Evolutionary conservation across 169 alveolate species (phyloP).

Genomic region (Cyclospora cayetanensis): DNA sequence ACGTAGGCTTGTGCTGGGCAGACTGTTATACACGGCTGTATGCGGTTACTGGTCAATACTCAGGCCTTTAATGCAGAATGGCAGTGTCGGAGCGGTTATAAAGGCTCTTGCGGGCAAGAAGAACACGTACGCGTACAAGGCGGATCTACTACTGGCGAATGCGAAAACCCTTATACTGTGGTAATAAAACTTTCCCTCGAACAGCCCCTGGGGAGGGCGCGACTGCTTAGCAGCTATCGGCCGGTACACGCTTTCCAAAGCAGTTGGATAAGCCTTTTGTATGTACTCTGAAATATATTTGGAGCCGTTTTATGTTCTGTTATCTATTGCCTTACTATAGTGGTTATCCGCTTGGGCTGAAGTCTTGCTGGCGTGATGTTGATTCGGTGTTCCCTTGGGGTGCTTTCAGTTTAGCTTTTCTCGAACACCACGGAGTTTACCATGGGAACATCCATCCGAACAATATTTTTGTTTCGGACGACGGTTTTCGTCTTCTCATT

Average conservation of each 20-base stretch:
- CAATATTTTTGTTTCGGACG: conserved; percentile 72
- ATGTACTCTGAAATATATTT: no score
- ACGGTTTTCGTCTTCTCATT: conserved; percentile 69
- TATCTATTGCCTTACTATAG: no score
- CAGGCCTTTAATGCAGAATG: conserved; percentile 73
- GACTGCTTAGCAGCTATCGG: no score
- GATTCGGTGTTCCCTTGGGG: not conserved
- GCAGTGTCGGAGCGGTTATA: conserved; percentile 67
- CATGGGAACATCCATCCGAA: conserved; percentile 71
- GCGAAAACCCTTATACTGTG: conserved; percentile 59
- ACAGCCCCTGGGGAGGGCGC: no score
- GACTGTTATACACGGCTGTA: no score
- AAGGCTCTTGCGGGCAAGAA: conserved; percentile 66
- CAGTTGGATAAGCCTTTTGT: no score
- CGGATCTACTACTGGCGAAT: conserved; percentile 58
- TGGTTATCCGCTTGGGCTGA: no score
- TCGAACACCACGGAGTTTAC: conserved; percentile 61
- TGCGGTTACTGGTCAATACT: no score
- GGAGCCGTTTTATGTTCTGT: no score
- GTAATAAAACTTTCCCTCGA: no score
- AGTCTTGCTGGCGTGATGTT: no score
- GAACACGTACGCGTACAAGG: conserved; percentile 54
- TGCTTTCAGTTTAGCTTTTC: conserved; percentile 61
- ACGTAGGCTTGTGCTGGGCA: not conserved
- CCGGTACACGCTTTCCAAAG: no score